phyloP scores from a whole-genome alignment of 495 filamentous ascomycete species.

The Neurospora tetrasperma region DNA sequence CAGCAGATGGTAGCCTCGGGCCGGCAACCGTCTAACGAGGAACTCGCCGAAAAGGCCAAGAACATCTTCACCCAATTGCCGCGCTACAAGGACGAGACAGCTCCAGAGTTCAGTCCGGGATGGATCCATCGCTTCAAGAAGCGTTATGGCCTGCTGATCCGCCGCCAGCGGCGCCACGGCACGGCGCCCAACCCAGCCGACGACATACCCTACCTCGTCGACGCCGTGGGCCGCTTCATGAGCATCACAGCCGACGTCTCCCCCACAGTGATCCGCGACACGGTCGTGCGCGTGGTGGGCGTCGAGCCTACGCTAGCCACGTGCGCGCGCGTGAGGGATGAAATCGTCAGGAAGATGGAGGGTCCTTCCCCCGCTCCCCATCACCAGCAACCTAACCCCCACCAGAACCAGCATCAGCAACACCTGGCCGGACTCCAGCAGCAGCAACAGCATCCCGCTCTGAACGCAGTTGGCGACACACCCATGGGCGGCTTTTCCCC shows the following conservation, averaged over 20 bases:
- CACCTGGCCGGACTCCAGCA: background rate
- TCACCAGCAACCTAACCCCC: slow-evolving; percentile 12
- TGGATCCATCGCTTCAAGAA: slow-evolving; percentile 48
- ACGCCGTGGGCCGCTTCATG: slow-evolving; percentile 39
- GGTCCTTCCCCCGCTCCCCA: slow-evolving; percentile 12
- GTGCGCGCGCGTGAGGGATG: slow-evolving; percentile 41
- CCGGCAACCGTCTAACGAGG: slow-evolving; percentile 40
- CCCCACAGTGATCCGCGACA: slow-evolving; percentile 36
- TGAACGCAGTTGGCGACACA: slow-evolving; percentile 8
- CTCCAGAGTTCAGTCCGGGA: slow-evolving; percentile 43
- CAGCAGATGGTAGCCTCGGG: slow-evolving; percentile 33
- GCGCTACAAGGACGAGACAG: slow-evolving; percentile 38
- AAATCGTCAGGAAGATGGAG: slow-evolving; percentile 35
- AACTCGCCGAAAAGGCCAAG: slow-evolving; percentile 43
- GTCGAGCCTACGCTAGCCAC: slow-evolving; percentile 35
- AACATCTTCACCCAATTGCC: slow-evolving; percentile 37
- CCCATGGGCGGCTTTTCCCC: slow-evolving; percentile 13
- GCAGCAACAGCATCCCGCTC: background rate
- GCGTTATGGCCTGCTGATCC: slow-evolving; percentile 39
- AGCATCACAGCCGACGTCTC: slow-evolving; percentile 35
- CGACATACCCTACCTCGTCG: slow-evolving; percentile 39
- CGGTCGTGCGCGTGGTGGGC: slow-evolving; percentile 35
- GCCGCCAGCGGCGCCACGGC: slow-evolving; percentile 37
- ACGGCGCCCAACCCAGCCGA: slow-evolving; percentile 31
- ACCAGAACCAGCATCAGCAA: slow-evolving; percentile 10